A percentile compares a stretch with the other conserved stretches of the same genome.
Evolutionary conservation across 148 eudicot species (phyloP).

Genomic region (Rhododendron ferrugineum): DNA sequence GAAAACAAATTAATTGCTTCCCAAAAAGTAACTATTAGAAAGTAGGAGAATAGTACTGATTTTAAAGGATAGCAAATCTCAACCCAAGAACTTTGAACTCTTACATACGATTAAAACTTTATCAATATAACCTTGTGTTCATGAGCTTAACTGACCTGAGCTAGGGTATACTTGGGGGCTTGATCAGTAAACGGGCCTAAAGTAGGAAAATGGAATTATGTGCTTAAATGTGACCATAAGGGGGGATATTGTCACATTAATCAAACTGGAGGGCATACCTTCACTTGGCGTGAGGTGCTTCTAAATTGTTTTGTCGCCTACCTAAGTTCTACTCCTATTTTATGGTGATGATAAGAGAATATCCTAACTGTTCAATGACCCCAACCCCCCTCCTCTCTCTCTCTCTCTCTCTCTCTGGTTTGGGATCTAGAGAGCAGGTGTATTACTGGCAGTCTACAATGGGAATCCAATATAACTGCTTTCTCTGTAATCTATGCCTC

Average conservation of each 20-base stretch:
- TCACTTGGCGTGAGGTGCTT: background rate
- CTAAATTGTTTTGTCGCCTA: background rate
- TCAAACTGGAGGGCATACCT: background rate
- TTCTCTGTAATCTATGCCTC: slow-evolving; percentile 45
- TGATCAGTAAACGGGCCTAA: background rate
- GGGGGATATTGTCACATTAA: background rate
- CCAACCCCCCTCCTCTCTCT: background rate
- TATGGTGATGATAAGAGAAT: background rate
- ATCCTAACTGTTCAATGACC: background rate
- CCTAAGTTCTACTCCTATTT: background rate
- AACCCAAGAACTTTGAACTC: too few species aligned
- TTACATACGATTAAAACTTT: background rate
- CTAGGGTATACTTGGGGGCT: background rate
- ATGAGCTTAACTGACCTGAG: background rate
- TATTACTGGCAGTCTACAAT: slow-evolving; percentile 33
- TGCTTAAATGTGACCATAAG: background rate
- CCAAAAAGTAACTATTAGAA: too few species aligned
- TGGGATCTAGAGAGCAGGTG: slow-evolving; percentile 42
- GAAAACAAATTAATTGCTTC: too few species aligned
- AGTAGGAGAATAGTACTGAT: too few species aligned
- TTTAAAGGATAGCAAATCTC: too few species aligned
- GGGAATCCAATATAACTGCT: slow-evolving; percentile 40
- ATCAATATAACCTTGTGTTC: background rate
- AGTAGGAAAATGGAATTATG: background rate
- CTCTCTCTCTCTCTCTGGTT: slow-evolving; percentile 12